These are phyloP conservation scores for Trichosporon faecale DNA, from an alignment of 1,284 basidiomycete genomes.

Conservation along the genomic window DNA sequence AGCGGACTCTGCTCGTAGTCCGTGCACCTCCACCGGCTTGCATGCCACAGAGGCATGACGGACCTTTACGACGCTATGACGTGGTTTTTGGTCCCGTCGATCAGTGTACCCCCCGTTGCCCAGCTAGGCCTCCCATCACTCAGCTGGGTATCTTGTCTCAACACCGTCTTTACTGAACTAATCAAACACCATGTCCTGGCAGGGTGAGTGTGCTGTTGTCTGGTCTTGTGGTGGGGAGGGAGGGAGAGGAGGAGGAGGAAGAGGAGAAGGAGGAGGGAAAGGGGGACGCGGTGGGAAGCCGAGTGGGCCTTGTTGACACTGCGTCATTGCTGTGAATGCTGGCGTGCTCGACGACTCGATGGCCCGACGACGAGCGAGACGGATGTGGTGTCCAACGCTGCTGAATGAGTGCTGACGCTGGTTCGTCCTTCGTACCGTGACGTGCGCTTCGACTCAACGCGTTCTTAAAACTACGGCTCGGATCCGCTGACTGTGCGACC, in stretches of 20 bases:
- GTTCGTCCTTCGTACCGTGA: neutral
- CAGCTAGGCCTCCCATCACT: neutral
- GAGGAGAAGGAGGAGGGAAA: too few species aligned
- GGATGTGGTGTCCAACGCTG: neutral
- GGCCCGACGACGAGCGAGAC: neutral
- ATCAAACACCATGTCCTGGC: conserved; percentile 25
- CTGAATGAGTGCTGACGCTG: neutral
- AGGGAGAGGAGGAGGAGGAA: too few species aligned
- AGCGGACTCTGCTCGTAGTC: neutral
- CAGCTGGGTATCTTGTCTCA: neutral
- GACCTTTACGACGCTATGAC: conserved; percentile 7
- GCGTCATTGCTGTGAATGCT: neutral
- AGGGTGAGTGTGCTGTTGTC: conserved; percentile 20
- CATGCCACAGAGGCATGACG: conserved; percentile 10
- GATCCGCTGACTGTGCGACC: neutral
- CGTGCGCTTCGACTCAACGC: neutral
- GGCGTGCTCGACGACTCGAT: neutral
- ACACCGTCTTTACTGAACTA: neutral
- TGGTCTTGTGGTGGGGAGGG: too few species aligned
- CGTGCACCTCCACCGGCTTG: neutral
- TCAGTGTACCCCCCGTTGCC: neutral
- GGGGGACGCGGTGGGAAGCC: too few species aligned
- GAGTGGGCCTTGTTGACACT: neutral
- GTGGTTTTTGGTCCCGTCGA: conserved; percentile 9
- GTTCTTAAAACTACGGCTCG: neutral